Evolutionary conservation across 163 green algal genomes (phyloP).

Genomic region (Scenedesmus sp.): DNA sequence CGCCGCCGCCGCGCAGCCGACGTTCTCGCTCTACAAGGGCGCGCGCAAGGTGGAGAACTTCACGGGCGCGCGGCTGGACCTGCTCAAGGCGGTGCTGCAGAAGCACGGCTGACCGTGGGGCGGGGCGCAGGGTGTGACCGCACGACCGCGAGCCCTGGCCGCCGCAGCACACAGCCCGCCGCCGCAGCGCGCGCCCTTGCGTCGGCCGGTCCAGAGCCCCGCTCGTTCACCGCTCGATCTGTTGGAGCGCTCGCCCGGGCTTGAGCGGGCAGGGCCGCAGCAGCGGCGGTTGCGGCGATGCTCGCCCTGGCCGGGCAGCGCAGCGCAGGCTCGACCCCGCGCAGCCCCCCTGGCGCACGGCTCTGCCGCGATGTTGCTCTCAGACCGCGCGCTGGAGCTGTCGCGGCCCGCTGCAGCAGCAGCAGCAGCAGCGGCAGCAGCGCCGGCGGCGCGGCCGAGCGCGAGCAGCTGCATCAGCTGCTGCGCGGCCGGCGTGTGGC

Average conservation of each 20-base stretch:
- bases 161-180: no score
- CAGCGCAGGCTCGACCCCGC: no score
- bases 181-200: background rate
- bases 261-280: background rate
- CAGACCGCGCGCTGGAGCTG: background rate
- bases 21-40: constrained; percentile 51
- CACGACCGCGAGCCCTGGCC: no score
- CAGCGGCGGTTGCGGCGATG: background rate
- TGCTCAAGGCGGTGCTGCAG: constrained; percentile 39
- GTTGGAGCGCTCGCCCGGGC: no score
- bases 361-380: no score
- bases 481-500: background rate
- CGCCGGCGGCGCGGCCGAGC: no score
- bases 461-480: background rate
- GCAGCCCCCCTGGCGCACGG: no score
- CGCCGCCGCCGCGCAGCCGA: constrained; percentile 37
- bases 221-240: background rate
- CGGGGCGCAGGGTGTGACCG: no score
- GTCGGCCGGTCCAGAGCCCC: background rate
- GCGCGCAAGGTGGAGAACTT: constrained; percentile 38
- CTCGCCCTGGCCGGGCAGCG: no score
- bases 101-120: constrained; percentile 35
- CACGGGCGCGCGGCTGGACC: constrained; percentile 40
- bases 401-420: background rate
- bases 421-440: constrained; percentile 1